Evolutionary conservation across 2,329 filamentous ascomycete species (phyloP), one percentile per base, ranked within the genome.

Genomic region (Ophiostoma sp.): DNA sequence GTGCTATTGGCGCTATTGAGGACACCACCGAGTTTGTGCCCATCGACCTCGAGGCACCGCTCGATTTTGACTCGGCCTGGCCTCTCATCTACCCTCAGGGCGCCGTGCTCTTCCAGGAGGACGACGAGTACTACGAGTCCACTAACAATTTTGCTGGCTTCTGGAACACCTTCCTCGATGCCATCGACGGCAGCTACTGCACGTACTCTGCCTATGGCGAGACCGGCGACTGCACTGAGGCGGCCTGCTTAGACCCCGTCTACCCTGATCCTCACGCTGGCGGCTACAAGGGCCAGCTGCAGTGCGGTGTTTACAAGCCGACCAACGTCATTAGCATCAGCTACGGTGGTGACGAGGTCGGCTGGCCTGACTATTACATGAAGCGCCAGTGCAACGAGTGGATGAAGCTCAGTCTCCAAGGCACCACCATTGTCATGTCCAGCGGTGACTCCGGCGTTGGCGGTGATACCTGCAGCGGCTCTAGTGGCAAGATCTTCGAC

Each of bases 371-470:
- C 6, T 78, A 77, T 70, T 87, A 87, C 74, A 80, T 83, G 72
- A 73, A 79, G 67, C 79, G 85, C 3, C 85, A 87, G 76, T 87
- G 85, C 75, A 77, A 79, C 70, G 84, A 86, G 78, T 86, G 84
- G 76, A 81, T 86, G 81, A 87, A 87, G 78, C 81, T 87, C 1
- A 84, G 82, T n/a, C 80, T 86, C 54, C 81, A 81, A 74, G 84
- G 84, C n/a, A 79, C 84, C 17, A 81, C 82, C 1, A 77, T 87
- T 20, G 72, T 86, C 41, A 84, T 83, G 73, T 82, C 83, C 0
- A 82, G 80, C 2, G 84, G 83, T 17, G 83, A 85, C 75, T 80
- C 78, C 60, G 84, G 83, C 65, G 81, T 83, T n/a, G 79, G 79
- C 31, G 79, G 80, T 62, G 80, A 80, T 1, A 78, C 71, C 72